Conservation (phyloP, 305 asterid species). For the Ajuga reptans region DNA sequence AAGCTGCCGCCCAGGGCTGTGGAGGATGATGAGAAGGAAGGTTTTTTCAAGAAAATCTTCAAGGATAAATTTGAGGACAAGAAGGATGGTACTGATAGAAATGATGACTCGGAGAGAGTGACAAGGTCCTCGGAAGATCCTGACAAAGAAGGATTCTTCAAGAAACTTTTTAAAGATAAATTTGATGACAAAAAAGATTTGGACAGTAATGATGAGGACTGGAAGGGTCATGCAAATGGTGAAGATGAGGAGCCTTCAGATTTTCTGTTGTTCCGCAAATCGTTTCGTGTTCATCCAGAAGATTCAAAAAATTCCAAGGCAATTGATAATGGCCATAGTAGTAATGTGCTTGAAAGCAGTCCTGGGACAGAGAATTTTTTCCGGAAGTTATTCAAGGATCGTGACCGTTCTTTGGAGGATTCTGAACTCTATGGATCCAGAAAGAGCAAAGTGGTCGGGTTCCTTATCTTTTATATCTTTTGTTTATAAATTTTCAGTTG, state of each 20-base stretch:
- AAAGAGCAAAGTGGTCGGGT: conserved; percentile 68
- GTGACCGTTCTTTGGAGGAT: conserved; percentile 84
- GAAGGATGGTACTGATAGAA: conserved; percentile 50
- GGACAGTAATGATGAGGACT: conserved; percentile 43
- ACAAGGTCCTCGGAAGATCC: conserved; percentile 53
- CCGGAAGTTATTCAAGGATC: conserved; percentile 80
- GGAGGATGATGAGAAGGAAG: conserved; percentile 73
- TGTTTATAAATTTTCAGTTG: conserved; percentile 13
- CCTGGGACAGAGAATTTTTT: conserved; percentile 83
- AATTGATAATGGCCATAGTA: conserved; percentile 35
- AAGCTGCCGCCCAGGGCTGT: conserved; percentile 38
- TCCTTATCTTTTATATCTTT: conserved; percentile 15
- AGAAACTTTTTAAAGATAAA: conserved; percentile 64
- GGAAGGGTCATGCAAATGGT: conserved; percentile 44
- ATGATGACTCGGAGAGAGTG: conserved; percentile 44
- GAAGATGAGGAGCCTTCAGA: conserved; percentile 75
- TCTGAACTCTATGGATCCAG: conserved; percentile 75
- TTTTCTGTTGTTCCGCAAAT: conserved; percentile 55
- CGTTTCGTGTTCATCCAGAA: conserved; percentile 78
- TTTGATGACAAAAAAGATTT: conserved; percentile 59
- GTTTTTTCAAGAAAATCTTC: conserved; percentile 58
- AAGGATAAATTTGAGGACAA: conserved; percentile 66
- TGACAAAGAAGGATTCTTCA: conserved; percentile 76
- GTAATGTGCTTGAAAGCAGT: conserved; percentile 59
- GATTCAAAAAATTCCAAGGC: conserved; percentile 45